Conservation (phyloP, 169 alveolate genomes). For the Pseudocohnilembus persalinus region DNA sequence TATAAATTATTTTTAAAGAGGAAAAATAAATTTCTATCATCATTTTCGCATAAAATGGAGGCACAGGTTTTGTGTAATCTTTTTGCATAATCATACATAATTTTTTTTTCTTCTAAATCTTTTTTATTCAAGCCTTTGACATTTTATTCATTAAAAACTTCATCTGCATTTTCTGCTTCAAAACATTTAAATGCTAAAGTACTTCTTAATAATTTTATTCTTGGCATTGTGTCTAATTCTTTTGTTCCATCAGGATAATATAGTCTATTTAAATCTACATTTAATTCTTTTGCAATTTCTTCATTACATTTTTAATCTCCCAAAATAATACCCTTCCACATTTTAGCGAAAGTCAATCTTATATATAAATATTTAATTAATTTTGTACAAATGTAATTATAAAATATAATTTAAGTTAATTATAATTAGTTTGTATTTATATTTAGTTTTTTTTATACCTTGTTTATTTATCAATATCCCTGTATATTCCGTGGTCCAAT, state of each 20-base stretch:
- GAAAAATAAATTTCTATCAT: not conserved
- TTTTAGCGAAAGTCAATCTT: conserved; percentile 8
- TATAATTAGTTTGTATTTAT: too few relatives aligned
- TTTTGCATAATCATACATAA: not conserved
- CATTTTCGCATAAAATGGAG: not conserved
- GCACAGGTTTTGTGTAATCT: not conserved
- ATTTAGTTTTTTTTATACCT: too few relatives aligned
- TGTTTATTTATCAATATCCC: conserved; percentile 26
- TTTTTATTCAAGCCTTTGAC: not conserved
- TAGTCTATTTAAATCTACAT: not conserved
- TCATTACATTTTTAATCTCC: not conserved
- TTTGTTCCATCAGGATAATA: not conserved
- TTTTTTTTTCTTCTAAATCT: not conserved
- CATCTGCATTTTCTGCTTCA: not conserved
- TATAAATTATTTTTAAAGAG: too few relatives aligned
- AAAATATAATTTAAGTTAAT: too few relatives aligned
- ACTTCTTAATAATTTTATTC: not conserved
- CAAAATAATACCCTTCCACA: conserved; percentile 12
- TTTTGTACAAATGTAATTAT: too few relatives aligned
- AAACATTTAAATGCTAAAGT: not conserved
- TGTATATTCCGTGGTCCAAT: conserved; percentile 80
- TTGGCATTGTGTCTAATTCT: not conserved
- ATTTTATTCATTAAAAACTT: not conserved
- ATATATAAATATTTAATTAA: too few relatives aligned
- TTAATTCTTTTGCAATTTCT: not conserved